Base-by-base conservation (phyloP, 1,284 basidiomycete species). In the Trichosporon coremiiforme region DNA sequence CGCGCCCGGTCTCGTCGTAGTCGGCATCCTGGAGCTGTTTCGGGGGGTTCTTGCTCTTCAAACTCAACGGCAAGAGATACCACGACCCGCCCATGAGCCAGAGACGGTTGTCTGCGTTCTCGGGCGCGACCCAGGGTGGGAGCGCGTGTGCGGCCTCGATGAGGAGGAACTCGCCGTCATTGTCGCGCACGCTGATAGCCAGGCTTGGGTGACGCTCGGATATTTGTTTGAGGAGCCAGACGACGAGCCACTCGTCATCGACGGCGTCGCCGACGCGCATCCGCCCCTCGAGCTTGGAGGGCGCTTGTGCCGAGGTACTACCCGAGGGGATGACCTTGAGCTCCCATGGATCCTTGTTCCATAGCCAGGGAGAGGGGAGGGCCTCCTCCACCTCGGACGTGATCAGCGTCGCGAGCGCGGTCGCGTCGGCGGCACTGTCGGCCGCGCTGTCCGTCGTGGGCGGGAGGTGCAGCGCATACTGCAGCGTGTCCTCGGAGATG, bases 61-160 rank as follows among this genome's bases (percentile, higher is more conserved):
- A 86, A 79, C 87, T 86, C 76, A 94, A 87, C 20, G 94, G 91
- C 36, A 98, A 86, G 71, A 99, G 87, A 81, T 98, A 94, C 12
- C 98, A 85, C 75, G 88, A 89, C 33, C 89, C 91, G 75, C 86
- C 85, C 83, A 90, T 86, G 74, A 98, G 90, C 96, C 95, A 98
- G 77, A 98, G 90, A 94, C 97, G 90, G 84, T 98, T 96, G 79
- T 90, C 89, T 55, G 94, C 90, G 80, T 95, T 95, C 60, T 90
- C 87, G 0, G 96, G 97, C 12, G 90, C 91, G 60, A 98, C 89
- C 97, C 96, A 99, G 0, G 87, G 85, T 4, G 96, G 95, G 10
- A 99, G 85, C 64, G 86, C 87, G 68, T 98, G 91, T 10, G 97
- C 97, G 2, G 94, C 96, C 84, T 99, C 96, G 73, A 99, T 98